Percentiles rank a stretch among this genome's conserved stretches.
Conservation (phyloP, 176 grass and related monocot genomes). For the Lolium multiflorum region DNA sequence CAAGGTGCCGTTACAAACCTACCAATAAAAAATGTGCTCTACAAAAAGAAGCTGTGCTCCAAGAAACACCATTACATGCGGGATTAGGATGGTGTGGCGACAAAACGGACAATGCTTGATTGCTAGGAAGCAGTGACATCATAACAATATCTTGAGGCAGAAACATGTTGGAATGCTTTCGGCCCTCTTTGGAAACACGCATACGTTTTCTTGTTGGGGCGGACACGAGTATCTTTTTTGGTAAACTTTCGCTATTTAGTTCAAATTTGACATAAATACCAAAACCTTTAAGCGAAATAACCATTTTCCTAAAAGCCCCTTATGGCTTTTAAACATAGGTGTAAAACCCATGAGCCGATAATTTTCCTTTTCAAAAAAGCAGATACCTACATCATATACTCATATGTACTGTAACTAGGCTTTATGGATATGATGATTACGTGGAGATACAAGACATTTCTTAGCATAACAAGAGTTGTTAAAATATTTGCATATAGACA, state of each 20-base stretch:
- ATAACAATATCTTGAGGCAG: neutral
- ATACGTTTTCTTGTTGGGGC: no score
- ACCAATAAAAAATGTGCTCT: neutral
- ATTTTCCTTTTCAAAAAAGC: neutral
- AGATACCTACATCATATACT: neutral
- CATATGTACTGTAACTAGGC: neutral
- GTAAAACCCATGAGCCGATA: neutral
- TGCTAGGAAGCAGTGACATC: neutral
- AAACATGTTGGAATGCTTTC: slow-evolving; percentile 1
- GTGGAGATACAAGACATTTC: neutral
- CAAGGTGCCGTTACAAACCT: neutral
- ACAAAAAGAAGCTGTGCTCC: neutral
- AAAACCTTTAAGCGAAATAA: neutral
- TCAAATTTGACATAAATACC: neutral
- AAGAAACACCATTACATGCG: neutral
- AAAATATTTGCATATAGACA: neutral
- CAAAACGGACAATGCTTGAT: neutral
- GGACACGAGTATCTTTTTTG: neutral
- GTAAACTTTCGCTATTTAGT: neutral
- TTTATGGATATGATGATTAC: neutral
- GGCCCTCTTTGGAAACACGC: neutral
- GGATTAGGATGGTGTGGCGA: neutral
- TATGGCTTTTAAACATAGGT: neutral
- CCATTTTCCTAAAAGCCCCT: neutral
- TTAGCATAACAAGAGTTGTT: slow-evolving; percentile 11